Evolutionary conservation across 768 basidiomycete species (phyloP), one percentile per base, ranked within the genome.

Genomic region (Kondoa subrosea): DNA sequence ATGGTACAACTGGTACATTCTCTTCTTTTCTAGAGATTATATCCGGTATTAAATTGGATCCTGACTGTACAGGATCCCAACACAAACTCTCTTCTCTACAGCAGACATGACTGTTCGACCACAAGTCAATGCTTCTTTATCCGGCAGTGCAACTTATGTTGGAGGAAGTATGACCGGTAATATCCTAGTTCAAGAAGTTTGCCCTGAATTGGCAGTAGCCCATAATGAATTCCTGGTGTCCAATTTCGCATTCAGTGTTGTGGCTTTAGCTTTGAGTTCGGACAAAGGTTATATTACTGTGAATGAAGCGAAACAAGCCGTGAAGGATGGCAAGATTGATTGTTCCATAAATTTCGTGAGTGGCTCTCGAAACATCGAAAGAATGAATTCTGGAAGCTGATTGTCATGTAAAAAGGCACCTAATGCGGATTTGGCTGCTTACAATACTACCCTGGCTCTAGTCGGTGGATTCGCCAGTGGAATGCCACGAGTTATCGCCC

Each of bases 381-480:
- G 40, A 8, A 21, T 8, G 21, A 21, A 8, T 50, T 8, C 40
- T 21, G 8, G 8, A 50, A 8, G 8, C 12, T 50, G 21, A 8
- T 50, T 50, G 40, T 8, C 40, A n/a, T n/a, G n/a, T n/a, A n/a
- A n/a, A n/a, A n/a, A 60, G 25, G 58, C 58, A 25, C 58, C 58
- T 4, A 60, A 60, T 26, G 58, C 58, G 8, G 58, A 60, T 25
- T 25, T 25, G 58, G 58, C 58, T 30, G 25, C 29, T 26, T 60
- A 60, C 58, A 60, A 60, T 26, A 25, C n/a, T 25, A 60, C 58
- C 58, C 58, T 60, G 14, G 58, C 58, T 12, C 58, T 60, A 15
- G 58, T 60, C 58, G 58, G 58, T 26, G 58, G 58, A 12, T 60
- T 60, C n/a, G 58, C 58, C 12, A 14, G 14, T 4, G 58, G 58